Evolutionary conservation across 2,329 filamentous ascomycete genomes (phyloP).

Genomic region (Lasiodiplodia sp.): DNA sequence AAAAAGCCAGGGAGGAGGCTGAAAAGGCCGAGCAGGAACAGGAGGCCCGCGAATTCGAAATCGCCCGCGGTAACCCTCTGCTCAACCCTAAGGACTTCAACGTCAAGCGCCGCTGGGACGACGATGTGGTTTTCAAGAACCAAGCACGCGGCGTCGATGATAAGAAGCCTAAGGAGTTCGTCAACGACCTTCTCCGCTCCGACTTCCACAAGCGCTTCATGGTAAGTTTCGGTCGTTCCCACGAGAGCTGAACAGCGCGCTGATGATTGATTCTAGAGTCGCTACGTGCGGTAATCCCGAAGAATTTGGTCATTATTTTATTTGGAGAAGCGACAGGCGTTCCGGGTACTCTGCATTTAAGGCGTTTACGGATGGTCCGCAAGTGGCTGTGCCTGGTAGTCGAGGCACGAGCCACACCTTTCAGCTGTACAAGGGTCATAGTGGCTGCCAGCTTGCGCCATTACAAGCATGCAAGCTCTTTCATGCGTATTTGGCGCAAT

Average conservation of each 20-base stretch:
- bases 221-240: slow-evolving; percentile 54
- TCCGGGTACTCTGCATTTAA: slow-evolving; percentile 34
- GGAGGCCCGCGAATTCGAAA: slow-evolving; percentile 83
- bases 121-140: slow-evolving; percentile 99
- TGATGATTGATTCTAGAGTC: slow-evolving; percentile 36
- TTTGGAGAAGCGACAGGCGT: slow-evolving; percentile 13
- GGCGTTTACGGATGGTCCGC: slow-evolving; percentile 36
- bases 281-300: slow-evolving; percentile 47
- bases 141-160: slow-evolving; percentile 95
- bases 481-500: too few species aligned
- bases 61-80: slow-evolving; percentile 90
- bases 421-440: slow-evolving; percentile 20
- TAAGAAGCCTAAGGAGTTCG: slow-evolving; percentile 91
- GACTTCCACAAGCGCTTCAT: slow-evolving; percentile 99
- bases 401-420: slow-evolving; percentile 14
- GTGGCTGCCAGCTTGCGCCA: too few species aligned
- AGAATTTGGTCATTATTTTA: not conserved
- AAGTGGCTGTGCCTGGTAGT: slow-evolving; percentile 24
- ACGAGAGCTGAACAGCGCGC: not conserved
- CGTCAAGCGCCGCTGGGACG: slow-evolving; percentile 91
- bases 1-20: slow-evolving; percentile 81
- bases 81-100: slow-evolving; percentile 89
- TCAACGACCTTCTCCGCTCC: slow-evolving; percentile 92
- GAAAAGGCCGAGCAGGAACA: slow-evolving; percentile 82
- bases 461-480: not conserved